Conservation (phyloP, 1,139 yeast genomes). For the Saccharomycopsis hybrid region DNA sequence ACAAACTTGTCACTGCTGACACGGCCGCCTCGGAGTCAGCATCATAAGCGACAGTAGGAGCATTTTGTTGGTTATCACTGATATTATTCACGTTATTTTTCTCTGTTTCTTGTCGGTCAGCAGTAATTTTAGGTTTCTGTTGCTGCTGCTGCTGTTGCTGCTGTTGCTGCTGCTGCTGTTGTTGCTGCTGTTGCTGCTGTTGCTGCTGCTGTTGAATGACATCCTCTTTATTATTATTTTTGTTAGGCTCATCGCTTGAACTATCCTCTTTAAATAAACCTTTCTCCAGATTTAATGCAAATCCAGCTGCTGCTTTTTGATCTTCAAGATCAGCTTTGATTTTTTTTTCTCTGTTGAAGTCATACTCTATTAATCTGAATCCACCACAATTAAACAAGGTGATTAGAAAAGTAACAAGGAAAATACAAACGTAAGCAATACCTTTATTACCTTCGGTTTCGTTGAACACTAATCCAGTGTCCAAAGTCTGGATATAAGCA, state of each 20-base stretch:
- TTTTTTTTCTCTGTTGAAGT: constrained; percentile 36
- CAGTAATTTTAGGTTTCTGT: no score
- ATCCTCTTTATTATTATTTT: not conserved
- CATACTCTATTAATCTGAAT: constrained; percentile 43
- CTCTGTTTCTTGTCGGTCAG: no score
- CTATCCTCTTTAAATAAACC: no score
- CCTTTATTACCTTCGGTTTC: constrained; percentile 59
- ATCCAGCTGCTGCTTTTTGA: no score
- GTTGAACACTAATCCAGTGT: constrained; percentile 55
- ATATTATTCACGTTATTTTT: no score
- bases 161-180: no score
- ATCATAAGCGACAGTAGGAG: no score
- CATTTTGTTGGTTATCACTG: not conserved
- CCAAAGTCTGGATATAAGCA: constrained; percentile 78
- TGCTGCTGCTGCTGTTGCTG: no score
- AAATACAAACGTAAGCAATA: constrained; percentile 77
- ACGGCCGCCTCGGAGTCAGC: not conserved
- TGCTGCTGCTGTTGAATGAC: no score
- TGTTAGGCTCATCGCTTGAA: no score
- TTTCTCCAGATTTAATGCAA: no score
- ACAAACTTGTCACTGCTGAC: constrained; percentile 8
- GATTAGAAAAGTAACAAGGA: constrained; percentile 62
- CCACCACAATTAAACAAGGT: constrained; percentile 76
- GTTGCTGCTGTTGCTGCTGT: no score
- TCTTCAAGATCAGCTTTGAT: not conserved